phyloP scores from a whole-genome alignment of 257 asterid genomes.

The Primulina tabacum region DNA sequence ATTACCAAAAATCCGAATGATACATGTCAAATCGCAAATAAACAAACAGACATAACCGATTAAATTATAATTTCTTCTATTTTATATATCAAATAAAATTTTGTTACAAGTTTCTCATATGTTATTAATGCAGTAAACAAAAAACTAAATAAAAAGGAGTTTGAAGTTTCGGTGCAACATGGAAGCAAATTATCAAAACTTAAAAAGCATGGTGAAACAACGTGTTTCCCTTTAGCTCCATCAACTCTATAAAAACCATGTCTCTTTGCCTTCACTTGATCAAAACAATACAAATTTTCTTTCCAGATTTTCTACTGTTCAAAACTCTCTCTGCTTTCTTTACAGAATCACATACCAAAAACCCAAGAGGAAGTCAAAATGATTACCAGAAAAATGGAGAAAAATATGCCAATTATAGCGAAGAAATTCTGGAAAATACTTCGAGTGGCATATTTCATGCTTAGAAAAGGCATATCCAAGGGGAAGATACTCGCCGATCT shows the following conservation, averaged over 20 bases:
- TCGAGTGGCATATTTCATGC: conserved; percentile 57
- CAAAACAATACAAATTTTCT: conserved; percentile 22
- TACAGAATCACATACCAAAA: neutral
- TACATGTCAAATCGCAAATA: no score
- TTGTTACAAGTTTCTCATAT: neutral
- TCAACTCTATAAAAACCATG: conserved; percentile 38
- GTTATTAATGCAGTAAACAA: neutral
- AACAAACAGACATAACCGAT: no score
- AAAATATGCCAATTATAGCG: conserved; percentile 56
- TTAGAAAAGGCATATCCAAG: conserved; percentile 68
- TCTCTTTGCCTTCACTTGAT: conserved; percentile 14
- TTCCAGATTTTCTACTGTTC: conserved; percentile 1
- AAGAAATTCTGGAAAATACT: conserved; percentile 70
- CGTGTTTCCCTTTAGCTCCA: conserved; percentile 10
- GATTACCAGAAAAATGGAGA: conserved; percentile 51
- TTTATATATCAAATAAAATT: no score
- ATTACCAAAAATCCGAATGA: no score
- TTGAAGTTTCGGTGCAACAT: neutral
- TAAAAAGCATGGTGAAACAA: neutral
- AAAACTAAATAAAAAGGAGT: neutral
- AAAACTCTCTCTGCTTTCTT: neutral
- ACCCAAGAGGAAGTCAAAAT: neutral
- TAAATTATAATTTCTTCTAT: no score
- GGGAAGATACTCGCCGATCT: conserved; percentile 58
- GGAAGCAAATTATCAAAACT: no score